Evolutionary conservation across 208 protist species (phyloP).

Genomic region (Porcisia hertigi): DNA sequence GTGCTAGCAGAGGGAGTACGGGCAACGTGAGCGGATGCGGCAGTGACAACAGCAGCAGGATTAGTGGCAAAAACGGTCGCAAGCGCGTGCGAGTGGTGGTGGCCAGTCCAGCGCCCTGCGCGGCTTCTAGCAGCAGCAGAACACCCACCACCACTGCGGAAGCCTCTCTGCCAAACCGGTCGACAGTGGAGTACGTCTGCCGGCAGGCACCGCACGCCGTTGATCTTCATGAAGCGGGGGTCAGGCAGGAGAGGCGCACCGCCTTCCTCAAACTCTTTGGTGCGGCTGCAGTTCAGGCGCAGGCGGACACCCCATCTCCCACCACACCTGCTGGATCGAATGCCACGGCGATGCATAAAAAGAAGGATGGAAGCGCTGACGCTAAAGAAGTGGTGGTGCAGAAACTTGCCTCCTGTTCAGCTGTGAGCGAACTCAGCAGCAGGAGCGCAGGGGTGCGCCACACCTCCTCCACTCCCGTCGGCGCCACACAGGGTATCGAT

Average conservation of each 20-base stretch:
- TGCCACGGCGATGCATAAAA: neutral
- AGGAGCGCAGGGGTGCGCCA: neutral
- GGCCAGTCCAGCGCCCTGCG: neutral
- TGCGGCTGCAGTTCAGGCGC: conserved; percentile 13
- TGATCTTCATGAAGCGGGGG: neutral
- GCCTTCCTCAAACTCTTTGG: conserved; percentile 42
- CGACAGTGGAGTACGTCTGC: conserved; percentile 9
- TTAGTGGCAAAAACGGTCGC: neutral
- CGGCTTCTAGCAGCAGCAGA: neutral
- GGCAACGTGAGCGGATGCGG: neutral
- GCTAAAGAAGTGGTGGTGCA: neutral
- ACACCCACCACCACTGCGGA: conserved; percentile 3
- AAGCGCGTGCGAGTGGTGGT: conserved; percentile 10
- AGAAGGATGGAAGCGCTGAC: neutral
- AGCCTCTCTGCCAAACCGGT: neutral
- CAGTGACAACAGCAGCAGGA: conserved; percentile 1
- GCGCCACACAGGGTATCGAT: neutral
- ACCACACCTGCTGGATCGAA: neutral
- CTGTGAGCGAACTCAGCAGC: neutral
- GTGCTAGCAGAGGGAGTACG: neutral
- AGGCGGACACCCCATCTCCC: neutral
- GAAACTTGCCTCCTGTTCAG: neutral
- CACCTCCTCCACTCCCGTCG: neutral
- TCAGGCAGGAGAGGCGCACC: conserved; percentile 14
- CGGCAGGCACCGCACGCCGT: conserved; percentile 4